Evolutionary conservation across 2,329 filamentous ascomycete species (phyloP).

Genomic region (Colletotrichum tabaci): DNA sequence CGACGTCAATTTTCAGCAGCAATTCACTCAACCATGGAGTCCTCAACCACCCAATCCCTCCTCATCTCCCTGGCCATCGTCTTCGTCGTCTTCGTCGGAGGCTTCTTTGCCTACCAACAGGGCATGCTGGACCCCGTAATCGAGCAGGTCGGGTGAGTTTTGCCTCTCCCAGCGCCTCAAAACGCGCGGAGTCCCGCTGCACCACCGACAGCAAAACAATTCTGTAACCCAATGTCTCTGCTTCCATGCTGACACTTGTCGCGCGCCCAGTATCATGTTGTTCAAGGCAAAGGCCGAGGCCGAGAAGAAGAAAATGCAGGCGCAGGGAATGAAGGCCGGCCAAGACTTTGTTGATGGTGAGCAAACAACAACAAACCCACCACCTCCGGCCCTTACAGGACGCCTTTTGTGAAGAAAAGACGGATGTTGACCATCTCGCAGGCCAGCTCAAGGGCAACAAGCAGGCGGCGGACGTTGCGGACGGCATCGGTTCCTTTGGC

Average conservation of each 20-base stretch:
- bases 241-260: conserved; percentile 2
- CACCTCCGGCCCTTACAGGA: neutral
- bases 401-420: too few relatives aligned
- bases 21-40: conserved; percentile 27
- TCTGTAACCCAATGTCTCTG: neutral
- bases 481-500: conserved; percentile 48
- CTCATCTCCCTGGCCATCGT: conserved; percentile 48
- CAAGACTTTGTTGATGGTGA: conserved; percentile 56
- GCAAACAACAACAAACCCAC: conserved; percentile 8
- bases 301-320: conserved; percentile 56
- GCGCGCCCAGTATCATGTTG: conserved; percentile 47
- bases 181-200: neutral
- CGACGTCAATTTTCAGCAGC: too few relatives aligned
- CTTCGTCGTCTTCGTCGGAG: conserved; percentile 49
- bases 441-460: conserved; percentile 55
- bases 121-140: conserved; percentile 56
- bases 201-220: neutral
- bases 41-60: conserved; percentile 40
- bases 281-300: conserved; percentile 59
- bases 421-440: conserved; percentile 31
- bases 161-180: too few relatives aligned
- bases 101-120: conserved; percentile 54
- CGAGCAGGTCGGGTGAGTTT: conserved; percentile 50
- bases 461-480: conserved; percentile 52
- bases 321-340: conserved; percentile 56